Conservation (phyloP, 192 early-diverging fungal species). For the Geosiphon pyriformis region DNA sequence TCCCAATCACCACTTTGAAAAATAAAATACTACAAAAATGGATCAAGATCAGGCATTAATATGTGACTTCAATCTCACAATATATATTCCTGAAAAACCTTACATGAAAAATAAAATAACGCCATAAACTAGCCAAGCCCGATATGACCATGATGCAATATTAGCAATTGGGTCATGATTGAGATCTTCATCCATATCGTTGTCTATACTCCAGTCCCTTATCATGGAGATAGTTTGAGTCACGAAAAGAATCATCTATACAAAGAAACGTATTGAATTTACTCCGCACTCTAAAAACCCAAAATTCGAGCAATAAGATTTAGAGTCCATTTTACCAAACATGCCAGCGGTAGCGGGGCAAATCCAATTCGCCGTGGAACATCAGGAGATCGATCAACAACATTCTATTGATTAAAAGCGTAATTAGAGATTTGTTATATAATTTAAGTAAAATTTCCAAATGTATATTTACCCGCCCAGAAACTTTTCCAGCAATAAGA, state of each 20-base stretch:
- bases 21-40: conserved; percentile 14
- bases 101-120: conserved; percentile 24
- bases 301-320: conserved; percentile 11
- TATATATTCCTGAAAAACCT: conserved; percentile 20
- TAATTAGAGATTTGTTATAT: not conserved
- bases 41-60: conserved; percentile 13
- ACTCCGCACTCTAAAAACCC: conserved; percentile 28
- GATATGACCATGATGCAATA: conserved; percentile 24
- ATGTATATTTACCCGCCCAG: conserved; percentile 4
- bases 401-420: conserved; percentile 31
- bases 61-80: conserved; percentile 10
- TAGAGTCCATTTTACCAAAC: conserved; percentile 61
- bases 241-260: conserved; percentile 1
- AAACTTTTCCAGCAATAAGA: conserved; percentile 54
- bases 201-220: conserved; percentile 10
- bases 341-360: conserved; percentile 71
- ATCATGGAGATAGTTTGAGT: conserved; percentile 29
- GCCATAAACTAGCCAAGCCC: conserved; percentile 19
- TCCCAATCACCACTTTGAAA: conserved; percentile 74
- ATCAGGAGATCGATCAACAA: conserved; percentile 66
- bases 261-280: conserved; percentile 29
- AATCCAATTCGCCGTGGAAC: conserved; percentile 79
- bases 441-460: not conserved
- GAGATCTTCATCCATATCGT: conserved; percentile 26
- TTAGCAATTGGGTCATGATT: conserved; percentile 19